Evolutionary conservation across 2,329 filamentous ascomycete genomes (phyloP), one percentile per base, ranked within the genome.

Genomic region (Aaosphaeria pasadenensis): DNA sequence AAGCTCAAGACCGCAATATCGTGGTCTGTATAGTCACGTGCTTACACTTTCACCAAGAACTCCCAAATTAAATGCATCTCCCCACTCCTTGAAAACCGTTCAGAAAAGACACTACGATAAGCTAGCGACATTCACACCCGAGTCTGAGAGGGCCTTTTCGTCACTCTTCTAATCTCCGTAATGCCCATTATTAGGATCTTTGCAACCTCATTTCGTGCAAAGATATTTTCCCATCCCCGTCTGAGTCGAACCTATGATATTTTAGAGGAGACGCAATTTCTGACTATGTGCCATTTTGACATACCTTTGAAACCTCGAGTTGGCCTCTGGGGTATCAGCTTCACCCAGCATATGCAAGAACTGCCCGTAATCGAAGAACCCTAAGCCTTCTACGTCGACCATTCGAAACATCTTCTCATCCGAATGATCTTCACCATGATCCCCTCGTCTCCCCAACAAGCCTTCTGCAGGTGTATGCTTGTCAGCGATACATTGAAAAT

Each of bases 231-330:
- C 38, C 45, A 17, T 7, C n/a, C 1, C 39, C 17, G 2, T n/a
- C n/a, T 43, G 13, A 43, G 39, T 6, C 31, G 7, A 35, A 30
- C 11, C 36, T 35, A 36, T 41, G 5, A 31, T 13, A 7, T 7
- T n/a, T 5, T 32, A 17, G 7, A 9, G 11, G 6, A 5, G 13
- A 43, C 7, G 17, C 1, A 32, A 47, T 47, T 5, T 2, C 6
- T 24, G 9, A 24, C 33, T 13, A 13, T 9, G 33, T 36, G 33
- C 33, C 33, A 36, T 36, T 9, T 36, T 36, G 2, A 39, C 45
- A 42, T 47, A 43, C 45, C 40, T 47, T 40, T 47, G 39, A 24
- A 47, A 47, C 30, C 38, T 39, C 13, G 39, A 17, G 5, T 31
- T 47, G 7, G 39, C 39, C n/a, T 17, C 39, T 29, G 30, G 30